Conservation (phyloP, 2,329 filamentous ascomycete genomes). For the Colletotrichum lentis region DNA sequence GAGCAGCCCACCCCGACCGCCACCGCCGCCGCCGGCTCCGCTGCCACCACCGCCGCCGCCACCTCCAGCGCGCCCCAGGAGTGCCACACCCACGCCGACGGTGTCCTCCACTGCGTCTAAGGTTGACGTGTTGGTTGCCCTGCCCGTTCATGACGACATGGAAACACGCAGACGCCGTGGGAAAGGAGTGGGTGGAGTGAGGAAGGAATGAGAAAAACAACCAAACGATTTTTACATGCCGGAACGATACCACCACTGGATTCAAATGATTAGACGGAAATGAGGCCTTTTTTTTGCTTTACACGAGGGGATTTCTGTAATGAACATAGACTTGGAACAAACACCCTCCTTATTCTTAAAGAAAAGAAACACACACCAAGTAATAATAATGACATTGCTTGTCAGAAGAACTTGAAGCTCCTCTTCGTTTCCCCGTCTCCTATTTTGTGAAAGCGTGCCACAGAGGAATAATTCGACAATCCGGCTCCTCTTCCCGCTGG, state of each 20-base stretch:
- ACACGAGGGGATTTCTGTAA: constrained; percentile 23
- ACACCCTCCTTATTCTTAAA: constrained; percentile 29
- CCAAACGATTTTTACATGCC: constrained; percentile 12
- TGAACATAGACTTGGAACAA: constrained; percentile 26
- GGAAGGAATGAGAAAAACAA: not conserved
- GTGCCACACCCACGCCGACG: constrained; percentile 52
- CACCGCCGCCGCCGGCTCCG: constrained; percentile 49
- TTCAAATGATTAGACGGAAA: constrained; percentile 18
- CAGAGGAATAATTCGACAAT: not conserved
- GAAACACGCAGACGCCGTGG: not conserved
- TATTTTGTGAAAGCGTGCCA: not conserved
- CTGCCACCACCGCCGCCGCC: constrained; percentile 56
- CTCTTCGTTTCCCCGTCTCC: not conserved
- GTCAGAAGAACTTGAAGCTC: constrained; percentile 11
- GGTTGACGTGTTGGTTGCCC: too few relatives aligned
- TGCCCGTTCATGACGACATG: too few relatives aligned
- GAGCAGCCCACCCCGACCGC: constrained; percentile 15
- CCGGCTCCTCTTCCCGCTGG: not conserved
- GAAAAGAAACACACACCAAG: not conserved
- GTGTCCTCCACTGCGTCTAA: constrained; percentile 45
- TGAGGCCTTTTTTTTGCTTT: constrained; percentile 2
- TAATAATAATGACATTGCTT: constrained; percentile 32
- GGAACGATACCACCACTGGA: constrained; percentile 30
- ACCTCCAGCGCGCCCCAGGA: constrained; percentile 67
- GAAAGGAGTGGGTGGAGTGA: constrained; percentile 3